phyloP scores from a whole-genome alignment of 257 asterid genomes.

The Solanum appendiculatum region DNA sequence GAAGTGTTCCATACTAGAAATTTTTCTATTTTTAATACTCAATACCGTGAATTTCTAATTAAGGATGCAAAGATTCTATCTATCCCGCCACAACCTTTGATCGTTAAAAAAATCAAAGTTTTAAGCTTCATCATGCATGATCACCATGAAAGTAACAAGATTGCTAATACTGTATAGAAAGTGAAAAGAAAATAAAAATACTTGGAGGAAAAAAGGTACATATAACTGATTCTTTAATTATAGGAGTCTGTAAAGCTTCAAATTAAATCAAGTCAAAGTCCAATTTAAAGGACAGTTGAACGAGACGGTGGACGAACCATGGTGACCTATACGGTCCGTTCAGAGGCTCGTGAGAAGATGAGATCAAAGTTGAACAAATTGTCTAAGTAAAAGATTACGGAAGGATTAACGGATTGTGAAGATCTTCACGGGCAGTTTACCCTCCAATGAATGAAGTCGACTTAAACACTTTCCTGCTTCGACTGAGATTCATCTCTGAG shows the following conservation, averaged over 20 bases:
- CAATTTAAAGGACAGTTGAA: background rate
- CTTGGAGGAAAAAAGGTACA: no score
- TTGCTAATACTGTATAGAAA: no score
- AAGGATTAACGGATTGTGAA: background rate
- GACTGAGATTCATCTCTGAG: background rate
- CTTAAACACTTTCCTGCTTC: background rate
- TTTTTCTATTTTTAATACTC: no score
- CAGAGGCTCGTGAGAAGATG: background rate
- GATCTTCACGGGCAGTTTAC: background rate
- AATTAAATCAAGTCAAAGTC: background rate
- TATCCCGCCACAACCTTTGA: no score
- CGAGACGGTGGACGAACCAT: background rate
- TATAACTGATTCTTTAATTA: no score
- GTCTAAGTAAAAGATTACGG: background rate
- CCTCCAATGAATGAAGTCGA: background rate
- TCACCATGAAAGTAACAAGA: no score
- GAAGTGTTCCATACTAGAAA: no score
- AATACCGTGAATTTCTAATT: no score
- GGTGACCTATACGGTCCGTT: background rate
- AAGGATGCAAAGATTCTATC: no score
- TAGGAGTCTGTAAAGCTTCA: background rate
- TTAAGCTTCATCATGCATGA: no score
- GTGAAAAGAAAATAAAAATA: no score
- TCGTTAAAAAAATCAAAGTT: no score
- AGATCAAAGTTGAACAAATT: background rate